Conservation (phyloP, 164 flowering plant genomes). For the Nymphaea thermarum region DNA sequence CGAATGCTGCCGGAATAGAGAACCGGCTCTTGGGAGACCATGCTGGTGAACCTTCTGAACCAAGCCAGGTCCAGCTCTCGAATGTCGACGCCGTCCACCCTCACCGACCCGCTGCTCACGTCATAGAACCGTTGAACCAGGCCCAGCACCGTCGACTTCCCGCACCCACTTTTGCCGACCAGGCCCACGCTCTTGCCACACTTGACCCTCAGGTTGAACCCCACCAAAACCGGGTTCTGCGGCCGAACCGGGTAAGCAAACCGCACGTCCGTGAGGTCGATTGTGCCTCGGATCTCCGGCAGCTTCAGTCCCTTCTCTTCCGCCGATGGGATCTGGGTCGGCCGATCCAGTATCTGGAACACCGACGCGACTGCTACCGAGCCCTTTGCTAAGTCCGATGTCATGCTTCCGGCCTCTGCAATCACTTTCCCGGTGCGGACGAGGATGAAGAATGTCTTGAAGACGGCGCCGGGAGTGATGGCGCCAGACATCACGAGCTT, state of each 20-base stretch:
- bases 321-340: constrained; percentile 36
- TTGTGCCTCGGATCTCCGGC: constrained; percentile 36
- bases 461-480: constrained; percentile 80
- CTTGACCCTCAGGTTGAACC: constrained; percentile 61
- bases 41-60: constrained; percentile 54
- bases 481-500: constrained; percentile 46
- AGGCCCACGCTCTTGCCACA: constrained; percentile 69
- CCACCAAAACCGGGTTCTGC: constrained; percentile 31
- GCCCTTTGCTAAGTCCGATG: constrained; percentile 86
- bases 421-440: constrained; percentile 90
- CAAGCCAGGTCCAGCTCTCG: constrained; percentile 55
- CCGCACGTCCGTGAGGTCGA: constrained; percentile 64
- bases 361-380: constrained; percentile 72
- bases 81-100: constrained; percentile 66
- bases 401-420: constrained; percentile 98
- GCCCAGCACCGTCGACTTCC: constrained; percentile 84
- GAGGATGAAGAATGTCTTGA: constrained; percentile 77
- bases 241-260: constrained; percentile 75
- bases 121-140: constrained; percentile 77
- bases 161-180: constrained; percentile 92
- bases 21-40: constrained; percentile 90
- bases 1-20: constrained; percentile 70
- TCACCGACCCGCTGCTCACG: constrained; percentile 47
- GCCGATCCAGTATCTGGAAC: constrained; percentile 61
- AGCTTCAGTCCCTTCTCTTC: constrained; percentile 32